phyloP scores from a whole-genome alignment of 441 rosid genomes.

The Cnidoscolus chayamansa region DNA sequence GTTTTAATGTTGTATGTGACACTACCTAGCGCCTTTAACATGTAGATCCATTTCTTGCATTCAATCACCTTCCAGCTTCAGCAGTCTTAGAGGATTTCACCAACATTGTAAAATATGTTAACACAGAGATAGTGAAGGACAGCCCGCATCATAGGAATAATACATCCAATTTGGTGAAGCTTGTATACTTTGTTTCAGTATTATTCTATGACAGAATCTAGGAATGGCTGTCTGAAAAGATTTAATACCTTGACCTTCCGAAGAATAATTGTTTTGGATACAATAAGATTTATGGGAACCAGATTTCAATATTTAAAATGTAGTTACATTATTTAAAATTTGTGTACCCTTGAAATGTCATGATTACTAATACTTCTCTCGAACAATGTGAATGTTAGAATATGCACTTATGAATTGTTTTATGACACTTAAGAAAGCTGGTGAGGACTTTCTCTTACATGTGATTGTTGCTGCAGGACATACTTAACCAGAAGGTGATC shows the following conservation, averaged over 20 bases:
- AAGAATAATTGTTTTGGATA: not conserved
- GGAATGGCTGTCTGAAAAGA: not conserved
- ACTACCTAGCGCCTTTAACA: not conserved
- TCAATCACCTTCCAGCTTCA: not conserved
- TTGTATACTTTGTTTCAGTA: not conserved
- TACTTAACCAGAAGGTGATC: slow-evolving; percentile 51
- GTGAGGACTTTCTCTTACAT: slow-evolving; percentile 16
- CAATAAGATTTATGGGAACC: not conserved
- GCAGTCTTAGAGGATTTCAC: not conserved
- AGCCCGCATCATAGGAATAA: not conserved
- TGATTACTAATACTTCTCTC: not conserved
- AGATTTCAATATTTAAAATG: not conserved
- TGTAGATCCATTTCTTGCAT: not conserved
- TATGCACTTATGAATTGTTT: not conserved
- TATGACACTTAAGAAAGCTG: not conserved
- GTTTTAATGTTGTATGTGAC: not conserved
- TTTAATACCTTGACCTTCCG: not conserved
- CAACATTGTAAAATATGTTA: not conserved
- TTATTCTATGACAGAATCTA: not conserved
- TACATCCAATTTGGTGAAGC: not conserved
- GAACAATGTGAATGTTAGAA: not conserved
- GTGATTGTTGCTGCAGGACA: slow-evolving; percentile 56
- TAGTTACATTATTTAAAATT: not conserved
- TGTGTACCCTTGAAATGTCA: not conserved
- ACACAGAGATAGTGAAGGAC: not conserved